A percentile compares a stretch with the other conserved stretches of the same genome.
These are phyloP conservation scores for Priceomyces melissophilus DNA, from an alignment of 805 yeast genomes.

Conservation along the genomic window DNA sequence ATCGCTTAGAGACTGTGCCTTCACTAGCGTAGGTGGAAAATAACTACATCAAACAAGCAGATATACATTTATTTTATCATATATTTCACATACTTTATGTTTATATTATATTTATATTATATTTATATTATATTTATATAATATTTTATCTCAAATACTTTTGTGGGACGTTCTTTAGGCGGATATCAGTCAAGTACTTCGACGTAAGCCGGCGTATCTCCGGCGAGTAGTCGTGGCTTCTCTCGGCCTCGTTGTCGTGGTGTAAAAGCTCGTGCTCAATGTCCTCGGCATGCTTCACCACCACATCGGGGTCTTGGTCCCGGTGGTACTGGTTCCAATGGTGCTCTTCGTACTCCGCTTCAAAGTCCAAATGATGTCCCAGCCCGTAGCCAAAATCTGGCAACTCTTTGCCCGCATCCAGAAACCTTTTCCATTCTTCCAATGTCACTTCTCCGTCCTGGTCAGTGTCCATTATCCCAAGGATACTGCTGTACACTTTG, in stretches of 20 bases:
- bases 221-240: slow-evolving; percentile 32
- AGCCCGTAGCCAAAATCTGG: slow-evolving; percentile 94
- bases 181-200: slow-evolving; percentile 26
- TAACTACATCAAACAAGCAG: neutral
- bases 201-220: slow-evolving; percentile 28
- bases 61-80: neutral
- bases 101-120: slow-evolving; percentile 1
- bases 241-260: slow-evolving; percentile 83
- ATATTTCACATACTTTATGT: neutral
- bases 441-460: slow-evolving; percentile 60
- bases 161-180: slow-evolving; percentile 26
- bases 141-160: slow-evolving; percentile 19
- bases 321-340: slow-evolving; percentile 86
- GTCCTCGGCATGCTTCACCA: slow-evolving; percentile 80
- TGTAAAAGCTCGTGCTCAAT: slow-evolving; percentile 82
- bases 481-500: slow-evolving; percentile 52
- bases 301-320: slow-evolving; percentile 78
- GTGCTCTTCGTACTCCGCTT: slow-evolving; percentile 88
- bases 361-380: slow-evolving; percentile 93
- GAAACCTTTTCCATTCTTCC: slow-evolving; percentile 68
- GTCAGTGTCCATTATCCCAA: slow-evolving; percentile 61
- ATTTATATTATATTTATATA: neutral
- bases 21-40: slow-evolving; percentile 32
- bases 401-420: slow-evolving; percentile 60
- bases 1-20: slow-evolving; percentile 64